A percentile compares a stretch with the other conserved stretches of the same genome.
These are phyloP conservation scores for Saccharomycopsis hybrid DNA, from an alignment of 1,139 yeast genomes.

Conservation along the genomic window DNA sequence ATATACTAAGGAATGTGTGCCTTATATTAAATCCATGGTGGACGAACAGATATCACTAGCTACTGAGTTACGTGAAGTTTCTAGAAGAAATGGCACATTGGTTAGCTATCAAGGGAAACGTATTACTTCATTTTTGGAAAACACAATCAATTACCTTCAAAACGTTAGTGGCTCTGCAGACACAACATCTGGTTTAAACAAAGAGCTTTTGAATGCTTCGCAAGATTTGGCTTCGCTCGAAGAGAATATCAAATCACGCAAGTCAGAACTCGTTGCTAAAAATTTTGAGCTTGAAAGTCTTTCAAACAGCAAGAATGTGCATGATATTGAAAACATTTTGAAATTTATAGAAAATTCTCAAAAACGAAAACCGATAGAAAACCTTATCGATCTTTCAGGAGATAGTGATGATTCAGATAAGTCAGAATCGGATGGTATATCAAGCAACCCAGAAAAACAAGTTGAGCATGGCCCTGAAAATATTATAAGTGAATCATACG, in stretches of 20 bases:
- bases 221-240: conserved; percentile 2
- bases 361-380: too few relatives aligned
- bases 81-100: conserved; percentile 17
- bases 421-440: too few relatives aligned
- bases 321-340: neutral
- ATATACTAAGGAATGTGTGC: conserved; percentile 25
- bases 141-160: conserved; percentile 26
- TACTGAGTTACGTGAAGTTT: neutral
- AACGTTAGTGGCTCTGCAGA: conserved; percentile 23
- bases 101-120: conserved; percentile 20
- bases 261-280: neutral
- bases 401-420: too few relatives aligned
- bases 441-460: too few relatives aligned
- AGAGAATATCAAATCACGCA: neutral
- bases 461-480: neutral
- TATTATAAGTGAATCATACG: conserved; percentile 28
- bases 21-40: conserved; percentile 10
- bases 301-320: neutral
- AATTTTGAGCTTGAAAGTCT: neutral
- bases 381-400: too few relatives aligned
- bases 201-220: neutral
- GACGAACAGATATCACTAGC: neutral
- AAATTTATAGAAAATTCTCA: too few relatives aligned
- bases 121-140: conserved; percentile 4
- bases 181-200: conserved; percentile 19